These are phyloP conservation scores for Suillus tomentosus DNA, from an alignment of 768 basidiomycete species.

Conservation along the genomic window DNA sequence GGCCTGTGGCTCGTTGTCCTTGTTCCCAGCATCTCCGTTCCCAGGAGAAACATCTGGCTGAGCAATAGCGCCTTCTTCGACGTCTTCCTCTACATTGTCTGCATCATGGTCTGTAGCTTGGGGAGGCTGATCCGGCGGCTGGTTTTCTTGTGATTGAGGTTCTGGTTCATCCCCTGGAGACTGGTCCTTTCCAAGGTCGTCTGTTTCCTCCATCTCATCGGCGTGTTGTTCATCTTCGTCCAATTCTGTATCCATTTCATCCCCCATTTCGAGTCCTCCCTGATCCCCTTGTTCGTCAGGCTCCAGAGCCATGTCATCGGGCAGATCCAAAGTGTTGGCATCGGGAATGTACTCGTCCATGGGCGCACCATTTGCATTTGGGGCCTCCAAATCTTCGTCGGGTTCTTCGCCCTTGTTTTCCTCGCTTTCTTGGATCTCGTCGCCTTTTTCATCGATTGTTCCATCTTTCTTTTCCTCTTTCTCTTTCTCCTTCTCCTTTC, in stretches of 20 bases:
- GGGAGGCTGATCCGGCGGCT: slow-evolving; percentile 14
- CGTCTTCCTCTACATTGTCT: slow-evolving; percentile 33
- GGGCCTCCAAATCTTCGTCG: slow-evolving; percentile 43
- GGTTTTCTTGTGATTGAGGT: slow-evolving; percentile 22
- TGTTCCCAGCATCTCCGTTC: slow-evolving; percentile 24
- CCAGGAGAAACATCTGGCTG: slow-evolving; percentile 39
- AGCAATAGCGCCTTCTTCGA: slow-evolving; percentile 31
- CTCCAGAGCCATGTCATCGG: slow-evolving; percentile 78
- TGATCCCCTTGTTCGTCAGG: slow-evolving; percentile 34
- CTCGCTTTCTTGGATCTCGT: slow-evolving; percentile 31
- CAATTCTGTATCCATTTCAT: slow-evolving; percentile 41
- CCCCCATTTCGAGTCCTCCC: slow-evolving; percentile 28
- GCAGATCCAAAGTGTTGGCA: slow-evolving; percentile 83
- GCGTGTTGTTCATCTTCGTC: slow-evolving; percentile 30
- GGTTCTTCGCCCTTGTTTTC: slow-evolving; percentile 30
- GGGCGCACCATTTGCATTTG: slow-evolving; percentile 59
- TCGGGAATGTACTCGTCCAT: slow-evolving; percentile 80
- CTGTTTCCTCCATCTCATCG: slow-evolving; percentile 32
- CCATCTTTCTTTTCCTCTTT: slow-evolving; percentile 34
- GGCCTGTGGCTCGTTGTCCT: slow-evolving; percentile 17
- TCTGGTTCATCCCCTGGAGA: slow-evolving; percentile 30
- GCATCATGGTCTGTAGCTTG: slow-evolving; percentile 21
- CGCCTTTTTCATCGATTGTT: slow-evolving; percentile 29
- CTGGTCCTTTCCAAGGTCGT: slow-evolving; percentile 22
- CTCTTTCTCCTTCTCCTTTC: slow-evolving; percentile 37